Base-by-base conservation (phyloP, 2,329 filamentous ascomycete genomes). In the Escovopsis sp. region DNA sequence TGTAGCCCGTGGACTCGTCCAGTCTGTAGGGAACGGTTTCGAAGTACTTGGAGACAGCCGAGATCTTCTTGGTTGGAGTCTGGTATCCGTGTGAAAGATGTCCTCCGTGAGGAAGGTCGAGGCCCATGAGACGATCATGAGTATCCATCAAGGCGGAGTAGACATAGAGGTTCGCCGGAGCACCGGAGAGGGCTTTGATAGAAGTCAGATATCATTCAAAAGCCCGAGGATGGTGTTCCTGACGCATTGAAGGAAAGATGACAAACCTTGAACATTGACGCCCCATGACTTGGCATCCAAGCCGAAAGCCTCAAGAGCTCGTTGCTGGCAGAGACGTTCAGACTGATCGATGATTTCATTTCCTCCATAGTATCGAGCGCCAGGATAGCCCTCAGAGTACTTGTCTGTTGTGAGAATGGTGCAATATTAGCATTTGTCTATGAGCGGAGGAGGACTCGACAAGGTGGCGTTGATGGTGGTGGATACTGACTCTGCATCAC, bases 41-140 rank as follows among this genome's bases (percentile, higher is more conserved):
- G 61, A 98, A 98, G 69, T 98, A 98, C 60, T 94, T 96, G 44
- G 89, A 96, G 50, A 98, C 80, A 55, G 88, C 87, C n/a, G 89
- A 96, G 60, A 98, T 96, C 74, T 88, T 89, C 64, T 81, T 86
- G 41, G 81, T 81, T 3, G 91, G 86, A 15, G 85, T 96, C 66
- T 98, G 91, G 66, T 98, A 98, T 48, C 91, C 91, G 65, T 98
- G 91, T 37, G 84, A 93, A 54, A 98, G 70, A 64, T 98, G 91
- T 46, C 91, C 91, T 50, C 91, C 91, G 60, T 98, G 91, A 37
- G 91, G 91, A 12, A 98, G 76, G 58, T 98, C 91, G 46, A 98
- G 76, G 48, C 89, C 89, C 88, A 98, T 96, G 52, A 98, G 75
- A 45, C 91, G 81, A 56, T 96, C 91, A 63, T 98, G 91, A 20